Evolutionary conservation across 257 asterid genomes (phyloP), one percentile per base, ranked within the genome.

Genomic region (Gentiana macrophylla): DNA sequence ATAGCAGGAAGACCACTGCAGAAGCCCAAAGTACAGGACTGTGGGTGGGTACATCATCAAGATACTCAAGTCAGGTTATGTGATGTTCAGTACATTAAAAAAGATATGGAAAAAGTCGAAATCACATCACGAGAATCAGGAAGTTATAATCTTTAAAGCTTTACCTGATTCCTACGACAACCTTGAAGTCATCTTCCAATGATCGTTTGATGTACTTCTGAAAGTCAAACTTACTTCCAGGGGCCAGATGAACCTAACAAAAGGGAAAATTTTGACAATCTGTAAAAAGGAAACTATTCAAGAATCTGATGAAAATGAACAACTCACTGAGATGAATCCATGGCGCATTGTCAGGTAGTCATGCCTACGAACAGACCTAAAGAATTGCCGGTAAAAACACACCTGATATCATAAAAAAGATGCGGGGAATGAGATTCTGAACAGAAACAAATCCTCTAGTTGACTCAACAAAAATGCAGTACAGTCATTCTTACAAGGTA

Each of bases 101-200:
- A 11, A 46, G 12, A 5, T 10, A 2, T 3, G 32, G 49, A 38
- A 12, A 55, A 1, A 45, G 34, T 7, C 15, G 12, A 48, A 60
- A 38, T 53, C 13, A 35, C 38, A 3, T n/a, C 58, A 32, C 54
- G 2, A 6, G 2, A 53, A 49, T 62, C 53, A 13, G 38, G 12
- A 34, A 24, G 35, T 24, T 24, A 24, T 24, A 24, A 24, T 24
- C 24, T 24, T 24, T 24, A 57, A 56, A 52, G 35, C 43, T 73
- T 5, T 77, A 87, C 98, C 91, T 78, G 72, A 88, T 88, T 66
- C 97, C 97, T 5, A 92, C 97, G 34, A 92, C 79, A 35, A 85
- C 80, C 86, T 91, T 91, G 74, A 91, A 91, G 75, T 91, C 98
- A 43, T 91, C 98, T 79, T 91, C 96, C 77, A 91, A 61, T 10